Percentiles rank a stretch among this genome's conserved stretches.
Conservation (phyloP, 2,329 filamentous ascomycete genomes). For the Apiospora pterosperma region DNA sequence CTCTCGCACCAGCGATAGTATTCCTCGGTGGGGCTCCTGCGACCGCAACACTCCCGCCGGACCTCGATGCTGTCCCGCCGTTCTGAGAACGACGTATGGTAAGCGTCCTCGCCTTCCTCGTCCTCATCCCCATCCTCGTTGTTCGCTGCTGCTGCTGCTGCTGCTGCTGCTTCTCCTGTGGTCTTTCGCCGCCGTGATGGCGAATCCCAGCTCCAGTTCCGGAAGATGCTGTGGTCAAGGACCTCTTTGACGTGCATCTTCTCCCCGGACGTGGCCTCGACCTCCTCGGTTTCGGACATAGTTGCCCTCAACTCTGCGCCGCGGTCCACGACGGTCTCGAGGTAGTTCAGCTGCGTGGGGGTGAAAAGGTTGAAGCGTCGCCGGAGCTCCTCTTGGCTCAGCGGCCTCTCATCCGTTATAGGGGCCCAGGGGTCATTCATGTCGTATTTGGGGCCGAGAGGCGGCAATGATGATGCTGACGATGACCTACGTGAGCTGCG, state of each 20-base stretch:
- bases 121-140: not conserved
- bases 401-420: too few species aligned
- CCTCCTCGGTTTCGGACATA: not conserved
- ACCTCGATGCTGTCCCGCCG: not conserved
- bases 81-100: too few species aligned
- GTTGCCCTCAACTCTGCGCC: not conserved
- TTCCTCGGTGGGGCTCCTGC: not conserved
- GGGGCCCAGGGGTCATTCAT: not conserved
- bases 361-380: not conserved
- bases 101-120: not conserved
- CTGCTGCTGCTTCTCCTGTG: not conserved
- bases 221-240: not conserved
- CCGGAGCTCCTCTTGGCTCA: not conserved
- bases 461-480: not conserved
- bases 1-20: not conserved
- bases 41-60: not conserved
- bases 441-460: not conserved
- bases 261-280: not conserved
- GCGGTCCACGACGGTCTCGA: not conserved
- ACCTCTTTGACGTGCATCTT: not conserved
- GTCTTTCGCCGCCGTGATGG: not conserved
- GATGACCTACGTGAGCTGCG: not conserved
- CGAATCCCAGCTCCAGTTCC: not conserved
- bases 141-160: not conserved
- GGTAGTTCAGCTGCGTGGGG: not conserved